A percentile compares a stretch with the other conserved stretches of the same genome.
Conservation (phyloP, 805 yeast species). For the Sugiyamaella americana region DNA sequence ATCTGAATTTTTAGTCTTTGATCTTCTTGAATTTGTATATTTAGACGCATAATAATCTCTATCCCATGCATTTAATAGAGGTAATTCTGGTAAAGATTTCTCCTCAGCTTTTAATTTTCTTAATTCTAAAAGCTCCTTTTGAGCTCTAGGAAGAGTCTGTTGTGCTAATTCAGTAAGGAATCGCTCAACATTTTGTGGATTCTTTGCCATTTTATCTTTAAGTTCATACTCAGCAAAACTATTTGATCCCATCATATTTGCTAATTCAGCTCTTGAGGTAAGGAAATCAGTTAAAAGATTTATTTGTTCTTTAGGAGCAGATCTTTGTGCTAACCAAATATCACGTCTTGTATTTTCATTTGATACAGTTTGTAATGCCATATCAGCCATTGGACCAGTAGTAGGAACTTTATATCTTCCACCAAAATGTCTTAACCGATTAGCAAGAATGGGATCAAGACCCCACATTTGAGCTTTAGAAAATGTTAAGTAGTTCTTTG, state of each 20-base stretch:
- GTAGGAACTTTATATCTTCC: conserved; percentile 47
- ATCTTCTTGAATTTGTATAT: conserved; percentile 24
- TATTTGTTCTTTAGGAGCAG: conserved; percentile 59
- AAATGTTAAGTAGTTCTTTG: conserved; percentile 20
- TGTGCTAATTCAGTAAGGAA: conserved; percentile 58
- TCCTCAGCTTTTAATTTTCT: conserved; percentile 29
- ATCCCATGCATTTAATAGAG: conserved; percentile 78
- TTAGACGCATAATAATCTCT: conserved; percentile 57
- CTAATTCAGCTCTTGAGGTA: conserved; percentile 60
- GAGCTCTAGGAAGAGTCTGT: conserved; percentile 48
- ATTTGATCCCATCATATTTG: conserved; percentile 62
- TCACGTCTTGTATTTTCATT: conserved; percentile 52
- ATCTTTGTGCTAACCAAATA: conserved; percentile 71
- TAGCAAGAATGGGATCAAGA: conserved; percentile 28
- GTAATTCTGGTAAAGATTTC: conserved; percentile 34
- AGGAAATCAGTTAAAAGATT: conserved; percentile 52
- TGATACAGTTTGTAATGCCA: conserved; percentile 54
- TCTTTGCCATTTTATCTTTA: conserved; percentile 83
- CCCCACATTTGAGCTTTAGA: conserved; percentile 27
- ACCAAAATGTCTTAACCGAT: conserved; percentile 30
- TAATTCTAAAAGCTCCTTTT: conserved; percentile 47
- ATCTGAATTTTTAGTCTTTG: conserved; percentile 33
- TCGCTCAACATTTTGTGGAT: conserved; percentile 65
- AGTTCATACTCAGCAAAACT: conserved; percentile 77
- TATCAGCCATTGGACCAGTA: conserved; percentile 58